Base-by-base conservation (phyloP, 1,139 yeast species). In the Arxiozyma slooffiae region DNA sequence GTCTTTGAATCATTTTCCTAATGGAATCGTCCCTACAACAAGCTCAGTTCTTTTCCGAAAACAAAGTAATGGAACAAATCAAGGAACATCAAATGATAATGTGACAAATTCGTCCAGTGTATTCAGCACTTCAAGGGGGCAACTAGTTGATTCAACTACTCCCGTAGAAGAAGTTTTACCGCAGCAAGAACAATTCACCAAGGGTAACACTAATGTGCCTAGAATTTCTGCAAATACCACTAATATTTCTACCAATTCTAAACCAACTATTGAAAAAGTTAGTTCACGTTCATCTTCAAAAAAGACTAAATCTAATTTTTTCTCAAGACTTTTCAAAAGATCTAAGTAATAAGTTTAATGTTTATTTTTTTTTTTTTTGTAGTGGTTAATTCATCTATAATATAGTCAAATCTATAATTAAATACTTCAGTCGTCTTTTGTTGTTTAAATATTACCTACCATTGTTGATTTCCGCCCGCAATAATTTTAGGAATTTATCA, bases 31-130 rank as follows among this genome's bases (percentile, higher is more conserved):
- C 16, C 39, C 48, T 6, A 42, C 49, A 38, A 22, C 26, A 9
- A 50, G 54, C 41, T 40, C 38, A 3, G 48, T 54, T 3, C 52
- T 57, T 5, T 53, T 52, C 43, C 51, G 48, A 20, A 53, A 48
- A 41, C 45, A 24, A 26, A 37, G 26, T 34, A 48, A 46, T 26
- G 43, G 9, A 30, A 7, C 43, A 14, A 40, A 40, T 34, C 48
- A 44, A 41, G 36, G 45, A 14, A 41, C 38, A 2, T 38, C 48
- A 20, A 42, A 51, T 17, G 47, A 45, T 41, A 41, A 41, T n/a
- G 46, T 52, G 5, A 53, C 52, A 16, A 45, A 46, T 11, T 41
- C 53, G 9, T 53, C 55, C 16, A 53, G 56, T 39, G 44, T 53
- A 9, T 53, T 53, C 42, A 53, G 55, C 17, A 45, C 46, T 42